Base-by-base conservation (phyloP, 2,329 filamentous ascomycete species). In the Aphanoascus verrucosus region DNA sequence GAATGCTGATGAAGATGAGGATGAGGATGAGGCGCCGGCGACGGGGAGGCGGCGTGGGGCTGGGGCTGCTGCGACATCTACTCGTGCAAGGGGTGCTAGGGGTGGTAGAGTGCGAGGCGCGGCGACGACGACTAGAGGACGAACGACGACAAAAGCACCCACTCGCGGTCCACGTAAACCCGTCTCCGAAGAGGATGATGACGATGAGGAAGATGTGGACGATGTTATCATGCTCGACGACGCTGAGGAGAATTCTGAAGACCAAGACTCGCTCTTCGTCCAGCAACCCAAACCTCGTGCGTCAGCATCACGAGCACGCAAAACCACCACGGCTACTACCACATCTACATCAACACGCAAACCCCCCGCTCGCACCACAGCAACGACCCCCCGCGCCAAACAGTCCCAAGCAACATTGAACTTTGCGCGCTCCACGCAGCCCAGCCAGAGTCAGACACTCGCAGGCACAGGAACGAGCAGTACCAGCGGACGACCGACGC, bases 1-100 rank as follows among this genome's bases (percentile, higher is more conserved):
- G 11, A 61, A 64, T n/a, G 71, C 71, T 35, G 74, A 72, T 35
- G 71, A 74, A 31, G 72, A 74, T 14, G 71, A 74, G 32, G 72
- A 74, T 14, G 64, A 69, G 12, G 72, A 77, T 54, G 72, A 76
- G 45, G 76, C 74, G 23, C 70, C 70, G 1, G 63, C 65, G 51
- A 59, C 60, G 55, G 57, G 69, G 17, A 70, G 77, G 52, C 74
- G 74, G 11, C 65, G 72, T 37, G 72, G 73, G 14, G 65, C 73
- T 50, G 63, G 69, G 14, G 65, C 73, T 50, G 63, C 69, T 5
- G 67, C 68, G 14, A 64, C 71, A 15, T 69, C 71, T 37, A 62
- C 66, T 2, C 59, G 69, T 62, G 69, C 34, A 72, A 71, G 60
- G 66, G 56, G 43, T 9, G 23, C 45, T 38, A 49, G 56, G n/a